Conservation (phyloP, 176 grass and related monocot species). For the Oryza australiensis region DNA sequence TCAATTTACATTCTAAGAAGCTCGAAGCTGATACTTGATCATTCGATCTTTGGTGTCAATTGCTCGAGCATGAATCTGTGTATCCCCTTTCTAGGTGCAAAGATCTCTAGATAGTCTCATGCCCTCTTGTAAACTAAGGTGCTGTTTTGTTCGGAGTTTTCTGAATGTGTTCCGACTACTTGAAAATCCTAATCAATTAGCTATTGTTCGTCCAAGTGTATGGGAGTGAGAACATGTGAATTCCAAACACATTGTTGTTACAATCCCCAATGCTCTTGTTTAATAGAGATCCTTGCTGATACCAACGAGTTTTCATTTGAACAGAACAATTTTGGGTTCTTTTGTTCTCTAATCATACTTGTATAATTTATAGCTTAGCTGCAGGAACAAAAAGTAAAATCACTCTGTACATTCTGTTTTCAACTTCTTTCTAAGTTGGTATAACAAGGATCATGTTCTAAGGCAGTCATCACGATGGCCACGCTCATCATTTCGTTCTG, state of each 20-base stretch:
- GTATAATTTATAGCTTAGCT: not conserved
- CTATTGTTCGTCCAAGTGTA: conserved; percentile 32
- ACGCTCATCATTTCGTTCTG: not conserved
- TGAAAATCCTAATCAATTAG: conserved; percentile 24
- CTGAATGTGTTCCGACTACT: conserved; percentile 24
- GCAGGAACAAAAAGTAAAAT: not conserved
- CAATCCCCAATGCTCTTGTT: conserved; percentile 7
- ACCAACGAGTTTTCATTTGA: conserved; percentile 3
- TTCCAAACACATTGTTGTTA: conserved; percentile 35
- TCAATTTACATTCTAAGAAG: conserved; percentile 70
- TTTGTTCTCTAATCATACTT: not conserved
- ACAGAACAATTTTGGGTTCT: not conserved
- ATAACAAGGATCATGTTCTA: not conserved
- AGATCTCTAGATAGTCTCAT: conserved; percentile 50
- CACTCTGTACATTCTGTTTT: not conserved
- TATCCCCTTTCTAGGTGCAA: conserved; percentile 52
- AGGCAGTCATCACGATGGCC: not conserved
- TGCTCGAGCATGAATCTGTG: conserved; percentile 30
- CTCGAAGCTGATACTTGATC: conserved; percentile 67
- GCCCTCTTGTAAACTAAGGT: conserved; percentile 64
- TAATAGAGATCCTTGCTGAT: conserved; percentile 16
- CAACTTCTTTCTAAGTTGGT: not conserved
- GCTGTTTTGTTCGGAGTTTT: conserved; percentile 34
- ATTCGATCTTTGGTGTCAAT: conserved; percentile 12
- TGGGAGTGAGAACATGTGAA: conserved; percentile 43